Evolutionary conservation across 169 alveolate genomes (phyloP), one percentile per base, ranked within the genome.

Genomic region (Plasmodium adleri): DNA sequence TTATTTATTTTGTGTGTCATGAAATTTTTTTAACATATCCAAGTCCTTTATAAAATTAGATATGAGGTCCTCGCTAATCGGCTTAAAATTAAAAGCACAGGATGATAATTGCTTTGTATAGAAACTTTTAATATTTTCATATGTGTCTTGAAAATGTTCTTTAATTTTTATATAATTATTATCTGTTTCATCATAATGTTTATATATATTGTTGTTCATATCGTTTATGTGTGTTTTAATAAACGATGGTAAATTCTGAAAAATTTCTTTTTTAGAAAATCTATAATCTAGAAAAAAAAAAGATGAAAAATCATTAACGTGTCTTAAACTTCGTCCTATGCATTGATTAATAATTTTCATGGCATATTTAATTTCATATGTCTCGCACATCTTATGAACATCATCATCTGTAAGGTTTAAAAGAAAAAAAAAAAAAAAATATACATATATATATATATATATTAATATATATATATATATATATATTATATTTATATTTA

Each of bases 241-340:
- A 94, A 95, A 95, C 0, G 90, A 86, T 8, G 97, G 95, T 10
- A 95, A 71, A 62, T 80, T 68, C 15, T 78, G 72, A 22, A 52
- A 88, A 20, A 95, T 49, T 45, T 75, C 90, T 22, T 58, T 20
- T 17, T 54, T 80, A 1, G 83, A 68, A 68, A 91, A 95, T 32
- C 99, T 93, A 22, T 90, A 56, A 87, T 98, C 99, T 13, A 97
- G 94, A 73, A 98, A 96, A 32, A 97, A 58, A 45, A 98, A 93
- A 1, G 97, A 93, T 1, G 99, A 98, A 94, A 95, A 98, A 92
- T 98, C 99, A 58, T 95, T 88, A 26, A 90, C 96, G 91, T 98
- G 99, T 47, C 99, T 94, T 68, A 98, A 96, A 12, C 99, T 98
- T 72, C 99, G 95, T 58, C 99, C 99, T 24, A 98, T 96, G 50